Base-by-base conservation (phyloP, 1,284 basidiomycete species). In the Megacollybia platyphylla region DNA sequence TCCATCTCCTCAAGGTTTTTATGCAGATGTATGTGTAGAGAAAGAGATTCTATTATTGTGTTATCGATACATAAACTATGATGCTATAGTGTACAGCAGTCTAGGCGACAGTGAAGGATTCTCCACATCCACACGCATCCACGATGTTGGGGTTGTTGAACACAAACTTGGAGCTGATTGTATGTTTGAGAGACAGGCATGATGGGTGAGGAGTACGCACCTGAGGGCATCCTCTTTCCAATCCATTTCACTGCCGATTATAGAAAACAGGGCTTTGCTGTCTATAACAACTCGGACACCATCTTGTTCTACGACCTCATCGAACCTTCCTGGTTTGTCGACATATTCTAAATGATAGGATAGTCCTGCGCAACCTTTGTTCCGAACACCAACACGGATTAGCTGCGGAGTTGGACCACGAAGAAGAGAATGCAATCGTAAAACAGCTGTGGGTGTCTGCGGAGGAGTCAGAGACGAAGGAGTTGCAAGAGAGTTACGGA, bases 281-380 rank as follows among this genome's bases (percentile, higher is more conserved):
- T 99, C 96, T 58, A 98, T 92, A 48, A 98, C 69, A 34, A 99
- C 94, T 54, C 73, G 79, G 26, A 97, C 91, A 5, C 86, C 90
- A 52, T 94, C 91, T 64, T 94, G 91, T 62, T 91, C 81, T 27
- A 98, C 93, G n/a, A 96, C 75, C 59, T 98, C 96, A 64, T 99
- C 96, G 57, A 98, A 98, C 61, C 82, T 85, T 3, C 79, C 89
- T 0, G 91, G 85, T 52, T 82, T 71, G 41, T 91, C 81, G 44
- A 97, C 90, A 61, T 98, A 99, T 56, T 98, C 94, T 43, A 98
- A 75, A 59, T 98, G 88, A 63, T 99, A 99, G 24, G 88, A 85
- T 61, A 99, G 79, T 5, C 96, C 96, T 0, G 96, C 96, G 60
- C 96, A 99, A n/a, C 96, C 96, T 64, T 97, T 97, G 64, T 97